Evolutionary conservation across 2,329 filamentous ascomycete genomes (phyloP), one percentile per base, ranked within the genome.

Genomic region (Pseudocercospora musae): DNA sequence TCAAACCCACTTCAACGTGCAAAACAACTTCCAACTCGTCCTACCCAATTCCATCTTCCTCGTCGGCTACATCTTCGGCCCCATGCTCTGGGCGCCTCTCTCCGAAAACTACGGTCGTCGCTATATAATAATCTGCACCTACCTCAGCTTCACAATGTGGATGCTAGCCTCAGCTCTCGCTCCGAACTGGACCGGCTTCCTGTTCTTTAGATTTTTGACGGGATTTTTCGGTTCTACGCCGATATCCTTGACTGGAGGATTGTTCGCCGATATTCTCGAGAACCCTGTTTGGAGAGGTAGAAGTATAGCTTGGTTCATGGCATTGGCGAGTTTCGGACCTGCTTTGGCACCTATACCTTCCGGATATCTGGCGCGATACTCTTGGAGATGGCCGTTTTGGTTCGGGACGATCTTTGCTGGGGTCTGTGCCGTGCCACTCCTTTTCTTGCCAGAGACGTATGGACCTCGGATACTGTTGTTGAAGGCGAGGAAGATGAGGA

Each of bases 401-500:
- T 66, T 63, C 31, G 65, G 58, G 5, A 21, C 65, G 18, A 66
- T 67, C 15, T 48, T 63, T 11, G 65, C 65, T 15, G 61, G 58
- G 6, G 40, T 56, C 18, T 60, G 55, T 27, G 42, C 57, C 11
- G 52, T 63, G 18, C 63, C 65, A 10, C 50, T 67, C 7, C 21
- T 65, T 1, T 63, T 65, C 11, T 49, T 67, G 15, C 87, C 77
- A 2, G 78, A 80, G 66, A 79, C 78, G 3, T 79, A 77, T 60
- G 76, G 71, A 0, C 78, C 78, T 0, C 68, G 75, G 0, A 74
- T 80, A 5, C 67, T 79, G 15, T 75, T 76, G 63, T 63, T 69
- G 9, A 62, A 62, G 37, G 89, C 89, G 1, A 76, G 76, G 23
- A 78, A 77, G 50, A 73, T 89, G 33, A 83, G 86, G 64, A 84